These are phyloP conservation scores for Chionographis japonica DNA, from an alignment of 106 monocot genomes.

Conservation along the genomic window DNA sequence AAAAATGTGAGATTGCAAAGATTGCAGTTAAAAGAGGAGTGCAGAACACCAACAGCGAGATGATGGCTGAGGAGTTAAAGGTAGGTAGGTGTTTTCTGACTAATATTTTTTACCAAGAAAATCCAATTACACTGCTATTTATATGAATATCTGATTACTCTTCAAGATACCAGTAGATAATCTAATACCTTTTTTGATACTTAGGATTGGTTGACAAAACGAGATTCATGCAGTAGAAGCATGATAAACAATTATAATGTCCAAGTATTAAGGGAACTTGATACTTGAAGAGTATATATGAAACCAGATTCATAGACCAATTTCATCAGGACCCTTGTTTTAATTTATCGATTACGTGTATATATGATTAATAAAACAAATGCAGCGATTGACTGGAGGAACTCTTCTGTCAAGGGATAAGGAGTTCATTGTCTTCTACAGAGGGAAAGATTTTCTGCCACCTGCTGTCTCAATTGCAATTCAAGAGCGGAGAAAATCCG, in stretches of 20 bases:
- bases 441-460: constrained; percentile 99
- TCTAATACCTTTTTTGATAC: too few species aligned
- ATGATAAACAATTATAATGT: too few species aligned
- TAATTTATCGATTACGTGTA: background rate
- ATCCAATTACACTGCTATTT: too few species aligned
- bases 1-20: constrained; percentile 94
- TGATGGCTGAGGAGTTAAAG: constrained; percentile 90
- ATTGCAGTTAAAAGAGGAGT: constrained; percentile 87
- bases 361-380: constrained; percentile 3
- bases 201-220: too few species aligned
- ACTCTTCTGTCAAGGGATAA: constrained; percentile 82
- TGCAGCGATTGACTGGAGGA: constrained; percentile 90
- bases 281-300: too few species aligned
- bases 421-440: constrained; percentile 82
- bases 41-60: constrained; percentile 69
- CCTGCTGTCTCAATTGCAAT: constrained; percentile 75
- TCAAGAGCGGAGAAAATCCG: constrained; percentile 71
- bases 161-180: too few species aligned
- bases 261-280: too few species aligned
- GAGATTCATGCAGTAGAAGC: too few species aligned
- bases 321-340: too few species aligned
- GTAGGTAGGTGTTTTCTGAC: constrained; percentile 26
- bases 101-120: too few species aligned
- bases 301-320: too few species aligned
- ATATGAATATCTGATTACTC: too few species aligned